Conservation (phyloP, 495 filamentous ascomycete genomes). For the Aspergillus asperescens region DNA sequence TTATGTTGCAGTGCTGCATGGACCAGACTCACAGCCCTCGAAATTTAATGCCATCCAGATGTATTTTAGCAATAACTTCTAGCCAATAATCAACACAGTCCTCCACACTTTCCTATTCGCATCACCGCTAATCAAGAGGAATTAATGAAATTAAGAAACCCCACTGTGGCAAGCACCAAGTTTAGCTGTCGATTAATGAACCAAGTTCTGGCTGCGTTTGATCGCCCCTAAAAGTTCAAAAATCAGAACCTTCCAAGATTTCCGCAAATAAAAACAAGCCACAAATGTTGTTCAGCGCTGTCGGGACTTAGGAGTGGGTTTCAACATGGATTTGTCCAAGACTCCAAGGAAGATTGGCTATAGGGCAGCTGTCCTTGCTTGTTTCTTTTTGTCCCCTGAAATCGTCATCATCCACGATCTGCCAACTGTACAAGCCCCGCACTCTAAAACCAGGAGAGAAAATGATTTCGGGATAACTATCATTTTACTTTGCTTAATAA, state of each 20-base stretch:
- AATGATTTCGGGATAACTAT: neutral
- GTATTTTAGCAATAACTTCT: neutral
- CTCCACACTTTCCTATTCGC: neutral
- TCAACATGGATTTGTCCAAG: too few species aligned
- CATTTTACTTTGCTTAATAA: too few species aligned
- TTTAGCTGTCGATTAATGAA: neutral
- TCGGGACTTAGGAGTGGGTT: too few species aligned
- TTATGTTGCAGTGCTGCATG: too few species aligned
- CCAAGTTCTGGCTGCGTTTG: neutral
- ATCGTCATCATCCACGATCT: neutral
- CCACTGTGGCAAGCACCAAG: neutral
- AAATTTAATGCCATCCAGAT: neutral
- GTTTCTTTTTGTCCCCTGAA: constrained; percentile 1
- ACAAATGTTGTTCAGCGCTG: too few species aligned
- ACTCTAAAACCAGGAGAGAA: neutral
- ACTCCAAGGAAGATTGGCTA: too few species aligned
- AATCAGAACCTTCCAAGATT: neutral
- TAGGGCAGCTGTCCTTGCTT: neutral
- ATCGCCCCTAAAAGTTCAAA: neutral
- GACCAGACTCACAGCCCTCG: too few species aligned
- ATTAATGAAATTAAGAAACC: constrained; percentile 1
- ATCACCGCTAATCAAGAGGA: neutral
- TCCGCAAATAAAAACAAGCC: neutral
- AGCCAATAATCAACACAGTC: neutral
- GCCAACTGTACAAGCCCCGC: neutral